These are phyloP conservation scores for Nicotiana paniculata DNA, from an alignment of 257 asterid species.

Conservation along the genomic window DNA sequence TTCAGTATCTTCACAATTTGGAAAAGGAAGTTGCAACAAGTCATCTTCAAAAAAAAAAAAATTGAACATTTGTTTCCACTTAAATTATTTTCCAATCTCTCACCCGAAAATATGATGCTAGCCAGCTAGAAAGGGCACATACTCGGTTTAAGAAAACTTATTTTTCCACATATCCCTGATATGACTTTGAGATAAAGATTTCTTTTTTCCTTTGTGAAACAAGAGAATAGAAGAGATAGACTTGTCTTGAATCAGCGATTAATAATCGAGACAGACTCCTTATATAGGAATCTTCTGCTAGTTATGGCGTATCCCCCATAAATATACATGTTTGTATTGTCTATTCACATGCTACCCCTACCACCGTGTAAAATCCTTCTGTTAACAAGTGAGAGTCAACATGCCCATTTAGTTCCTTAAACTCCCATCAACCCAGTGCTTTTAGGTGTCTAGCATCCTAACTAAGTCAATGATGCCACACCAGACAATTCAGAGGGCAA, in stretches of 20 bases:
- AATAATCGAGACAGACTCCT: not conserved
- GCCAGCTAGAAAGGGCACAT: not conserved
- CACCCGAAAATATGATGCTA: not conserved
- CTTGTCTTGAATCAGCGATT: not conserved
- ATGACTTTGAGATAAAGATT: not conserved
- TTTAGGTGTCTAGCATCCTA: not conserved
- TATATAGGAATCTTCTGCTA: not conserved
- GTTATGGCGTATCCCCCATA: not conserved
- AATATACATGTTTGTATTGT: not conserved
- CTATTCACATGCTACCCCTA: not conserved
- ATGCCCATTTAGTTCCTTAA: not conserved
- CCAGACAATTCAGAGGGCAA: not conserved
- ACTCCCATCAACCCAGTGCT: not conserved
- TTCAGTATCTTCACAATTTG: not conserved
- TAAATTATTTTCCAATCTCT: not conserved
- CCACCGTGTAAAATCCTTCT: not conserved
- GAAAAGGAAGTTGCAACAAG: not conserved
- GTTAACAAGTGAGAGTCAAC: not conserved
- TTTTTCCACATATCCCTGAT: not conserved
- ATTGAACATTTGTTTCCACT: not conserved
- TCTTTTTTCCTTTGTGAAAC: not conserved
- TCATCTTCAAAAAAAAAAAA: not conserved
- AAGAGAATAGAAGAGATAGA: not conserved
- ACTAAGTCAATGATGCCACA: not conserved
- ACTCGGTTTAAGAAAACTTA: not conserved